Conservation (phyloP, 257 asterid species). For the Ligustrum vulgare region DNA sequence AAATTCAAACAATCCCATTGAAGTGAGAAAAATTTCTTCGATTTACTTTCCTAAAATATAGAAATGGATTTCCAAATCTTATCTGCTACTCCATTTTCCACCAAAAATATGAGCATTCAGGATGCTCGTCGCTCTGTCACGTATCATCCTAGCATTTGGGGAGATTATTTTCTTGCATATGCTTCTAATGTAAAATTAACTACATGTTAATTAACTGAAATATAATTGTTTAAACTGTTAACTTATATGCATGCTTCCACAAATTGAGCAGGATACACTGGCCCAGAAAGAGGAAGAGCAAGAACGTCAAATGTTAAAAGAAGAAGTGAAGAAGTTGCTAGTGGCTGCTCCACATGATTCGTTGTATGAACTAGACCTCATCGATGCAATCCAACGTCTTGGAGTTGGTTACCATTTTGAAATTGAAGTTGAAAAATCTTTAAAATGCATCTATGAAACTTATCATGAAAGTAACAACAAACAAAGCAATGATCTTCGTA, state of each 20-base stretch:
- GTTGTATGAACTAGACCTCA: background rate
- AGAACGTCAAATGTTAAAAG: background rate
- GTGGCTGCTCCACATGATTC: background rate
- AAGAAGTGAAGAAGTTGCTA: background rate
- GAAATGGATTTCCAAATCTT: background rate
- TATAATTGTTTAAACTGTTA: too few relatives aligned
- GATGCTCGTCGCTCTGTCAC: background rate
- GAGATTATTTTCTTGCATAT: background rate
- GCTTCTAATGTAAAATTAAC: background rate
- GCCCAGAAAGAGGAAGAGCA: background rate
- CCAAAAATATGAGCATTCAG: background rate
- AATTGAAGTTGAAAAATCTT: background rate
- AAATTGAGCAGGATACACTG: background rate
- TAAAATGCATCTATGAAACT: background rate
- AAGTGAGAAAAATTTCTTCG: too few relatives aligned
- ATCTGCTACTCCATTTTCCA: background rate
- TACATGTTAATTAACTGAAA: too few relatives aligned
- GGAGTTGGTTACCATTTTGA: conserved; percentile 9
- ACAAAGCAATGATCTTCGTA: background rate
- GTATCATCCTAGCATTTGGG: background rate
- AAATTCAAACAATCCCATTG: too few relatives aligned
- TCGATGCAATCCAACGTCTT: conserved; percentile 3
- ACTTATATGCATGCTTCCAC: background rate
- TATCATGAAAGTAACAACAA: background rate
- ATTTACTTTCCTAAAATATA: background rate